Conservation (phyloP, 305 asterid genomes). For the Vinca major region DNA sequence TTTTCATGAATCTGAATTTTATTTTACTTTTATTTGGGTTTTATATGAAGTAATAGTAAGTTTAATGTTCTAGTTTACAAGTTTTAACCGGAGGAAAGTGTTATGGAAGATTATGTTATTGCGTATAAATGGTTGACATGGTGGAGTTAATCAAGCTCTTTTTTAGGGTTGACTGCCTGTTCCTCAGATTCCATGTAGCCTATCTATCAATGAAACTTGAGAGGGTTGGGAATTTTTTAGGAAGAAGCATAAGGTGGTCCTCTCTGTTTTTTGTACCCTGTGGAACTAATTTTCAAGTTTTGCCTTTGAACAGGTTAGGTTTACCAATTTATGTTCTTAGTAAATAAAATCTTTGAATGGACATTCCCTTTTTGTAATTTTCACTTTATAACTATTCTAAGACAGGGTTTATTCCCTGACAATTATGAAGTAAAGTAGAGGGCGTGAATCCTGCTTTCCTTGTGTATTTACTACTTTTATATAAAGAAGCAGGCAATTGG, state of each 20-base stretch:
- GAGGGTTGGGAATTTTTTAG: neutral
- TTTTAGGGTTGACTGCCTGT: neutral
- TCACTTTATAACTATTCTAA: neutral
- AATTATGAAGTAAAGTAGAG: neutral
- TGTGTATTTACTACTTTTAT: neutral
- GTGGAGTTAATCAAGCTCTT: neutral
- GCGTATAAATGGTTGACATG: neutral
- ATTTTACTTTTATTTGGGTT: neutral
- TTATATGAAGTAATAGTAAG: neutral
- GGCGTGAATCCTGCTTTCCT: neutral
- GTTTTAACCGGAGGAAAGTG: neutral
- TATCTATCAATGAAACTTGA: neutral
- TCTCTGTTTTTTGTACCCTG: neutral
- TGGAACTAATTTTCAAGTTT: neutral
- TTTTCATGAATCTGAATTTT: neutral
- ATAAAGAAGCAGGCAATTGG: neutral
- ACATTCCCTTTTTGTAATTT: neutral
- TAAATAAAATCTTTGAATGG: neutral
- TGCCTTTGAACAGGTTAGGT: neutral
- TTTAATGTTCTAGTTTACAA: neutral
- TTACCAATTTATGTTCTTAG: neutral
- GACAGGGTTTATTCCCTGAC: neutral
- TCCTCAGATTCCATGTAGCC: no score
- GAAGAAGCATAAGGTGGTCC: neutral
- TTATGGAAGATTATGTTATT: neutral